Percentiles rank a stretch among this genome's conserved stretches.
Conservation (phyloP, 2,329 filamentous ascomycete species). For the Pseudohalonectria lignicola region DNA sequence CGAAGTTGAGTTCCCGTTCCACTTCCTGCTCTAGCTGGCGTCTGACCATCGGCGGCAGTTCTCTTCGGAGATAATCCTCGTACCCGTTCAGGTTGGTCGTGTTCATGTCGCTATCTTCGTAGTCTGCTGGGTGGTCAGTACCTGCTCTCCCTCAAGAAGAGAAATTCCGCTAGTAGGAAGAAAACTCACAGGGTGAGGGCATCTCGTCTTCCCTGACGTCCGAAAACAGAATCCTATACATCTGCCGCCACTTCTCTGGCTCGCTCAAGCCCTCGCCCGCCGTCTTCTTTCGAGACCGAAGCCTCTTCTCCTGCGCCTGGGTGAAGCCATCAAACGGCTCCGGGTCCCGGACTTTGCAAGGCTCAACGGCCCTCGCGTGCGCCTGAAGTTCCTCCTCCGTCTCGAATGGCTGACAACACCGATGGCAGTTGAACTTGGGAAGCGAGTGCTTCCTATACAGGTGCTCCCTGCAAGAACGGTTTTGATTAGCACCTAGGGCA, state of each 20-base stretch:
- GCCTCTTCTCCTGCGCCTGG: constrained; percentile 19
- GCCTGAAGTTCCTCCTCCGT: constrained; percentile 16
- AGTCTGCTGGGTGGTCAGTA: neutral
- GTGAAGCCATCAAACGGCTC: constrained; percentile 24
- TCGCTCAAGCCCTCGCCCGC: constrained; percentile 13
- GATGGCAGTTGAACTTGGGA: constrained; percentile 15
- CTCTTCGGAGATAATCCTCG: neutral
- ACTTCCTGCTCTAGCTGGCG: constrained; percentile 1
- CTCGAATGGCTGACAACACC: constrained; percentile 24
- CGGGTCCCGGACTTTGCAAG: constrained; percentile 11
- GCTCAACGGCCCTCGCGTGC: constrained; percentile 16
- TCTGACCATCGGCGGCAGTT: neutral
- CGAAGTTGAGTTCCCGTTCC: neutral
- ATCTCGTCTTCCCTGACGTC: constrained; percentile 13
- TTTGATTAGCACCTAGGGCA: neutral
- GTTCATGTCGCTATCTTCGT: neutral
- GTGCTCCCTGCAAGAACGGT: constrained; percentile 17
- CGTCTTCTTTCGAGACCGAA: constrained; percentile 21
- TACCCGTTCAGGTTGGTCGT: neutral
- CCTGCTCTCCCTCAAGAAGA: too few species aligned
- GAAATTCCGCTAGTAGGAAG: neutral
- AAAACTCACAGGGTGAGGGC: constrained; percentile 21
- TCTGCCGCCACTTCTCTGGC: constrained; percentile 24
- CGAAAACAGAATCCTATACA: constrained; percentile 24
- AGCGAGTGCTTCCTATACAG: constrained; percentile 24